Percentiles rank a stretch among this genome's conserved stretches.
Conservation (phyloP, 192 early-diverging fungal genomes). For the Coemansia sp. region DNA sequence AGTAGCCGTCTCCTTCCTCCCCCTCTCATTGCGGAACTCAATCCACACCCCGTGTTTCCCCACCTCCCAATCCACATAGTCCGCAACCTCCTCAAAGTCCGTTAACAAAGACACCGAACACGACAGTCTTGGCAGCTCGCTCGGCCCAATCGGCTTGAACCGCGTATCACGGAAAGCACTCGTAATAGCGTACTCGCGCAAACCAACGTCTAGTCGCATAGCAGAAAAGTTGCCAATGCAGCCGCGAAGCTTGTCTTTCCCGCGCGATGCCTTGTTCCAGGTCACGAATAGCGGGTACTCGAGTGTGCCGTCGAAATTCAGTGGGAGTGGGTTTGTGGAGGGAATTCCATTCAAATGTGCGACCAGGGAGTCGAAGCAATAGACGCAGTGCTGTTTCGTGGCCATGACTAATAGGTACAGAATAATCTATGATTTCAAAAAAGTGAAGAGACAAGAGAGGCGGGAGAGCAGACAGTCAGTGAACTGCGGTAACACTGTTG, state of each 20-base stretch:
- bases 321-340: not conserved
- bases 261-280: constrained; percentile 24
- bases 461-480: not conserved
- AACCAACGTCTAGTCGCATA: constrained; percentile 63
- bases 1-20: constrained; percentile 66
- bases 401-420: not conserved
- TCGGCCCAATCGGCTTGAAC: constrained; percentile 71
- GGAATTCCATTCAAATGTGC: constrained; percentile 57
- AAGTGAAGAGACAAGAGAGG: not conserved
- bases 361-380: constrained; percentile 77
- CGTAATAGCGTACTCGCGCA: constrained; percentile 78
- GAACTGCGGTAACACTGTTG: not conserved
- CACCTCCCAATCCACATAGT: constrained; percentile 86
- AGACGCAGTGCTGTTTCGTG: constrained; percentile 66
- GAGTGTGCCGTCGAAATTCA: constrained; percentile 39
- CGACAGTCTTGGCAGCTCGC: constrained; percentile 64
- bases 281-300: constrained; percentile 56
- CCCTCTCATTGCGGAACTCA: constrained; percentile 61
- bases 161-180: constrained; percentile 81
- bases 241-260: constrained; percentile 65
- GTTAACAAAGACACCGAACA: constrained; percentile 86
- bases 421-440: not conserved
- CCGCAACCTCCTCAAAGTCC: constrained; percentile 75
- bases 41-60: constrained; percentile 95
- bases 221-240: constrained; percentile 92